Base-by-base conservation (phyloP, 768 basidiomycete genomes). In the Rhodosporidiobolus sp. region DNA sequence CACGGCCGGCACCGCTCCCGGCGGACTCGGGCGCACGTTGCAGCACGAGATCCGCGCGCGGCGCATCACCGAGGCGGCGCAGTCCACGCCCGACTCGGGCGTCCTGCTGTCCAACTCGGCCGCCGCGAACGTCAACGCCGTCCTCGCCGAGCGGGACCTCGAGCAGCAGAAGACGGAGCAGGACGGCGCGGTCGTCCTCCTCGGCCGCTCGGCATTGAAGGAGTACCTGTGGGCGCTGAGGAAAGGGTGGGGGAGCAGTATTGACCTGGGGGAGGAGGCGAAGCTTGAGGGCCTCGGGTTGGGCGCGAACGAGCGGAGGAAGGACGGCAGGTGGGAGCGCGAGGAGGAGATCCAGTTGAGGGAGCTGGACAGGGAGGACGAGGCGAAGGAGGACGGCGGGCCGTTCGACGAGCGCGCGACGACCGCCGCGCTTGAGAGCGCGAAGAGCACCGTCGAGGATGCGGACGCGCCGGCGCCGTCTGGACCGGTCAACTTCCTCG, bases 121-220 rank as follows among this genome's bases (percentile, higher is more conserved):
- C 63, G 82, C 66, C 79, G 81, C 65, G 81, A 86, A 78, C 74
- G 84, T 59, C 79, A 88, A n/a, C 86, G 88, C 24, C 84, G 85
- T 34, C 84, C 77, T 80, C 53, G 66, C 79, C 75, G 62, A 77
- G 69, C 61, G 66, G 86, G 70, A 83, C 59, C 82, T 87, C 35
- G 84, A 83, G 1, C 83, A 85, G 20, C 85, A 87, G 76, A 83
- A 83, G 60, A 3, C 8, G 8, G n/a, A 55, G 4, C 68, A 54
- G 72, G 83, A 91, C 16, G 94, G 94, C 20, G 95, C 94, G 3
- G 85, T 88, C 52, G 85, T 96, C 67, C 83, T 99, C 67, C 81
- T 99, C 43, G 96, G 96, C 7, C 87, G 96, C 61, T 87, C 90
- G 48, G 90, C 92, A 1, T 86, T 95, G 82, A 99, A 97, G 83